Evolutionary conservation across 805 yeast genomes (phyloP).

Genomic region (Pichia ethanolica): DNA sequence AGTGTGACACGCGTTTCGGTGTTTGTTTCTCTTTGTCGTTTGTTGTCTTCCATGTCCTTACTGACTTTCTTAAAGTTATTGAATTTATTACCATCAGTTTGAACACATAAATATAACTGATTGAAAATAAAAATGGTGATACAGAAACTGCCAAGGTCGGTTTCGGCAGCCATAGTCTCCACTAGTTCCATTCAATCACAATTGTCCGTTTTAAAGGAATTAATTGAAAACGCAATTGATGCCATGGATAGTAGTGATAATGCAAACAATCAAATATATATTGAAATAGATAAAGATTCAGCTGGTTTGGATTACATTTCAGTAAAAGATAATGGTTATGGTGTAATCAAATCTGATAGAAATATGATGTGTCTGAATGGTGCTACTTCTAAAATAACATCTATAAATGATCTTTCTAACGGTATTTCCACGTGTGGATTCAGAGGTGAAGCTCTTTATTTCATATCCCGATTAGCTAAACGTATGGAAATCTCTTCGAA

Average conservation of each 20-base stretch:
- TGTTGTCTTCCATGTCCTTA: too few relatives aligned
- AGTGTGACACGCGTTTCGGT: too few relatives aligned
- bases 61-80: too few relatives aligned
- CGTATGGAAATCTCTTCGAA: conserved; percentile 27
- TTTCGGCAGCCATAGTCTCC: conserved; percentile 18
- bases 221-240: conserved; percentile 36
- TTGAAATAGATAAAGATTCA: conserved; percentile 33
- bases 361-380: conserved; percentile 30
- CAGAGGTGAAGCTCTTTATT: conserved; percentile 43
- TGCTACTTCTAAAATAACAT: conserved; percentile 36
- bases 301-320: conserved; percentile 27
- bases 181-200: conserved; percentile 30
- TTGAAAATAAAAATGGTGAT: conserved; percentile 13
- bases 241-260: conserved; percentile 14
- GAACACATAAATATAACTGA: too few relatives aligned
- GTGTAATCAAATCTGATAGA: conserved; percentile 28
- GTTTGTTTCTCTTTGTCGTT: too few relatives aligned
- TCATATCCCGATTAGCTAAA: conserved; percentile 28
- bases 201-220: conserved; percentile 31
- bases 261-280: conserved; percentile 20
- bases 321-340: conserved; percentile 37
- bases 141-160: conserved; percentile 16
- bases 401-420: conserved; percentile 23
- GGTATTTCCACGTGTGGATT: conserved; percentile 35
- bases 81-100: too few relatives aligned